A percentile compares a stretch with the other conserved stretches of the same genome.
These are phyloP conservation scores for Diaporthe australafricana DNA, from an alignment of 2,329 filamentous ascomycete species.

Conservation along the genomic window DNA sequence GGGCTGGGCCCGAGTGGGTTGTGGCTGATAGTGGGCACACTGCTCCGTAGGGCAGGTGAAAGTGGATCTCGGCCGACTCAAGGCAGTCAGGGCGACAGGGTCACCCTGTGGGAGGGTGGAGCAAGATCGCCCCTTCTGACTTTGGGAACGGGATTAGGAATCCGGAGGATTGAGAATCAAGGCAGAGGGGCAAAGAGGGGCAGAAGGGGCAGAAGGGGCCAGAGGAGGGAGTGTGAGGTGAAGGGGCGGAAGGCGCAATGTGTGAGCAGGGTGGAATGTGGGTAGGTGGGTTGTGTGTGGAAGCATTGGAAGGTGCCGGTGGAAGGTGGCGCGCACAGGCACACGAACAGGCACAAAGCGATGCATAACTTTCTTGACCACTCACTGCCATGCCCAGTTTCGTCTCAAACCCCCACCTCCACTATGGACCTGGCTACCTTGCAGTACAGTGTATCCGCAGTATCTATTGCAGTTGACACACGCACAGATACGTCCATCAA, in stretches of 20 bases:
- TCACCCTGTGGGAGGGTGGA: conserved; percentile 4
- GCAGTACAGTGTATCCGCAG: background rate
- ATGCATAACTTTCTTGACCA: background rate
- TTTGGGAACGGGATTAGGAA: background rate
- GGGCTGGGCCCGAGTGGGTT: background rate
- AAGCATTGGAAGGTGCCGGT: background rate
- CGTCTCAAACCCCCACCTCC: background rate
- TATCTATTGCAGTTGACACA: background rate
- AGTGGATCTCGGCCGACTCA: conserved; percentile 22
- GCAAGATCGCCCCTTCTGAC: conserved; percentile 20
- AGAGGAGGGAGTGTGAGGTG: too few relatives aligned
- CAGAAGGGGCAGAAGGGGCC: background rate
- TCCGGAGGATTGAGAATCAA: conserved; percentile 20
- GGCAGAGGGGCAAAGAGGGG: conserved; percentile 5
- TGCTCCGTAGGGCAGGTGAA: conserved; percentile 21
- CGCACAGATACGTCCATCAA: background rate
- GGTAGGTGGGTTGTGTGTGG: background rate
- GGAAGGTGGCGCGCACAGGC: background rate
- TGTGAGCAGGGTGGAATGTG: background rate
- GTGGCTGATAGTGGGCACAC: conserved; percentile 18
- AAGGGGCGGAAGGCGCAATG: background rate
- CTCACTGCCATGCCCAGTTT: background rate
- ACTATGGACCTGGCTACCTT: background rate
- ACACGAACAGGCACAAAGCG: background rate
- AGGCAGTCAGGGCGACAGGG: conserved; percentile 14